Base-by-base conservation (phyloP, 169 alveolate genomes). In the Plasmodium ovale region DNA sequence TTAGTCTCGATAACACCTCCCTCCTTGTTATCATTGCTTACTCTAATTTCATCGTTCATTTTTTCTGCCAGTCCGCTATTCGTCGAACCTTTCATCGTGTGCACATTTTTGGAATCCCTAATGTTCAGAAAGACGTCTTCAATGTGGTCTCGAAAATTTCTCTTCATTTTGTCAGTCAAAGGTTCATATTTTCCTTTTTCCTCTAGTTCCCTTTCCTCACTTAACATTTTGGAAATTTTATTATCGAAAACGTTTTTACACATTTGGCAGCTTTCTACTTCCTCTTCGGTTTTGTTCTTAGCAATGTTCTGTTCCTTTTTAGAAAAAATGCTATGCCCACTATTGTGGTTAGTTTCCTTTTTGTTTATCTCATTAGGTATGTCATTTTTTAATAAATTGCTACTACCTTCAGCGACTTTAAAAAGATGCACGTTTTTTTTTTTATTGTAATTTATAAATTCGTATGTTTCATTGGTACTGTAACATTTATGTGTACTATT, bases 391-490 rank as follows among this genome's bases (percentile, higher is more conserved):
- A 47, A 47, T 47, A 69, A 1, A 9, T 65, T 44, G 21, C 59
- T 73, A 16, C 56, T 64, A 29, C 59, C 27, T 58, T 25, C 88
- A 10, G 35, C 10, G n/a, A 58, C 29, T 6, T 0, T 49, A 35
- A 59, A 33, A 59, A 1, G 4, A 58, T 42, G 39, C 2, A 44
- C 16, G 23, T 12, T 58, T 44, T 73, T 39, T 25, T 60, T 73
- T 7, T 62, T 10, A 29, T 59, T 59, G 9, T 42, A 71, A 37
- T 58, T 35, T 49, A 73, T 21, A 59, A 73, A 62, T 39, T 58
- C 62, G 4, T 58, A 21, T 31, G 39, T 51, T 9, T 58, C 88
- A 47, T 49, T 56, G 10, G 31, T 73, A 65, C 72, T 58, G 16
- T 39, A 73, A 31, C 16, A 73, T 12, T 39, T 73, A 37, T 73